These are phyloP conservation scores for Megacollybia platyphylla DNA, from an alignment of 1,284 basidiomycete species.

Conservation along the genomic window DNA sequence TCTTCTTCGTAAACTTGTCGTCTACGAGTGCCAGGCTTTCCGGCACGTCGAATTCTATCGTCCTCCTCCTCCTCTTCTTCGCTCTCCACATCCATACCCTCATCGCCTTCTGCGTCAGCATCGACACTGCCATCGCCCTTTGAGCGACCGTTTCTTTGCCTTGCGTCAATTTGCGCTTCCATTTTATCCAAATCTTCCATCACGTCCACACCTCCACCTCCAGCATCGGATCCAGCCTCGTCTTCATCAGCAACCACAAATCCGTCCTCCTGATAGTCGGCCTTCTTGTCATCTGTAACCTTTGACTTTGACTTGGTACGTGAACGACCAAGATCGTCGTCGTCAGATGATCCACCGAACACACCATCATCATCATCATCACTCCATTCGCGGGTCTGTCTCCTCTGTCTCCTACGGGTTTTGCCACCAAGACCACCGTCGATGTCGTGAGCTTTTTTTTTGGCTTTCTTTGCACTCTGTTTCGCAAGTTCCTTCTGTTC, in stretches of 20 bases:
- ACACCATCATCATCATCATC: conserved; percentile 48
- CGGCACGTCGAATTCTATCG: conserved; percentile 38
- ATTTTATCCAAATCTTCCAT: conserved; percentile 50
- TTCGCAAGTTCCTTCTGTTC: conserved; percentile 61
- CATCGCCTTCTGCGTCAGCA: conserved; percentile 24
- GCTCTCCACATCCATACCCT: conserved; percentile 62
- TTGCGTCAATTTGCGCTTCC: conserved; percentile 45
- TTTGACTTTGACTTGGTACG: conserved; percentile 19
- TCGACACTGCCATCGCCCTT: conserved; percentile 14
- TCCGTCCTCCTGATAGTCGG: conserved; percentile 73
- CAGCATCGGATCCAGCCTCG: conserved; percentile 35
- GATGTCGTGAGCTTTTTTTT: conserved; percentile 30
- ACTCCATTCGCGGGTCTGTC: conserved; percentile 42
- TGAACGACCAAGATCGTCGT: conserved; percentile 27
- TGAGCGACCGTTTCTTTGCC: conserved; percentile 23
- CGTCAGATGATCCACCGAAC: conserved; percentile 32
- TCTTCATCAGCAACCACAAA: conserved; percentile 69
- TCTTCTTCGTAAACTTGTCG: conserved; percentile 52
- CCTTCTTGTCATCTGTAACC: conserved; percentile 23
- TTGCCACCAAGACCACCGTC: conserved; percentile 33
- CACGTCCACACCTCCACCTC: conserved; percentile 28
- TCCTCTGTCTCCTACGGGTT: conserved; percentile 31
- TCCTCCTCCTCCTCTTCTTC: conserved; percentile 60
- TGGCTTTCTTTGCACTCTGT: conserved; percentile 49
- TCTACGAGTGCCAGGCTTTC: conserved; percentile 26